phyloP scores from a whole-genome alignment of 768 basidiomycete species.

The Tricholoma terreum region DNA sequence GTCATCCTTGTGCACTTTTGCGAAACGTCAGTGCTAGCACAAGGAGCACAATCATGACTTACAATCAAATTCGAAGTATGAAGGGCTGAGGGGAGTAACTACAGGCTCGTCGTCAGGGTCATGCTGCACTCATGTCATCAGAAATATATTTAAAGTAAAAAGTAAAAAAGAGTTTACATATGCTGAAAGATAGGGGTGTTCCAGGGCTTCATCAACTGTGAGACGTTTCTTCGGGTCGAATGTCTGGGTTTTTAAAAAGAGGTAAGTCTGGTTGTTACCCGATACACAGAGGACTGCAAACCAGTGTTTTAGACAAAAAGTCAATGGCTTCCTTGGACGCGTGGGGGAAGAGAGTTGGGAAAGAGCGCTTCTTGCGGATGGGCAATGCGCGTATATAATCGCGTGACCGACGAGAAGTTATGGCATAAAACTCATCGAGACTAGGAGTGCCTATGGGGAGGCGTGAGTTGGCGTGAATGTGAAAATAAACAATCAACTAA shows the following conservation, averaged over 20 bases:
- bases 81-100: constrained; percentile 73
- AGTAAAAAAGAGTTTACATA: constrained; percentile 47
- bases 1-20: constrained; percentile 63
- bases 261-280: background rate
- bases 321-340: constrained; percentile 73
- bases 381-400: constrained; percentile 96
- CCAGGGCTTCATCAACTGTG: constrained; percentile 89
- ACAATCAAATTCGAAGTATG: constrained; percentile 92
- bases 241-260: constrained; percentile 53
- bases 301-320: constrained; percentile 77
- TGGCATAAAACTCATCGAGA: constrained; percentile 96
- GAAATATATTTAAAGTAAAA: constrained; percentile 5
- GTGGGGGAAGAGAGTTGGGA: constrained; percentile 84
- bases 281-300: constrained; percentile 26
- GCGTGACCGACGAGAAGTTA: constrained; percentile 86
- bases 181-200: constrained; percentile 91
- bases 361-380: constrained; percentile 84
- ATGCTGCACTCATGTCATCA: constrained; percentile 52
- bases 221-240: constrained; percentile 98
- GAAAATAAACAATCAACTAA: background rate
- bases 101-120: constrained; percentile 89
- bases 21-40: constrained; percentile 3
- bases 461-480: background rate
- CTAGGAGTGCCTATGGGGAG: constrained; percentile 67
- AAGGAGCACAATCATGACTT: constrained; percentile 24